Percentiles rank a stretch among this genome's conserved stretches.
phyloP scores from a whole-genome alignment of 2,329 filamentous ascomycete genomes.

The Rutstroemia sp. region DNA sequence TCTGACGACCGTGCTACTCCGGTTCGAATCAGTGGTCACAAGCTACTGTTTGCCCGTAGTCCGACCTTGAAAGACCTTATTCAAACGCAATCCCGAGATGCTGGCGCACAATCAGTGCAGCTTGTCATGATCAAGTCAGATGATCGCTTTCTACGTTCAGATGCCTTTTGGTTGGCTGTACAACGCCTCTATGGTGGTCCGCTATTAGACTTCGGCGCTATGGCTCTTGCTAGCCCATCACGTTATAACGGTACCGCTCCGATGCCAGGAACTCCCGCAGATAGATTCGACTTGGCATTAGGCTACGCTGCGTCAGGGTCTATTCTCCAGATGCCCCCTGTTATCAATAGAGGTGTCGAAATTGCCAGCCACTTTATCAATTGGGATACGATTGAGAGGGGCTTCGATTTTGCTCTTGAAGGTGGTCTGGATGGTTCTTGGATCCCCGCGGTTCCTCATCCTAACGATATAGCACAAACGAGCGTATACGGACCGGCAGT shows the following conservation, averaged over 20 bases:
- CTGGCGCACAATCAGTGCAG: slow-evolving; percentile 26
- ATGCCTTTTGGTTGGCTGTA: slow-evolving; percentile 50
- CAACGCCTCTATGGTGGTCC: slow-evolving; percentile 50
- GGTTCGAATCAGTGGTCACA: slow-evolving; percentile 46
- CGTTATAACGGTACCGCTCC: slow-evolving; percentile 20
- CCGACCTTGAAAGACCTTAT: slow-evolving; percentile 33
- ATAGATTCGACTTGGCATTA: slow-evolving; percentile 48
- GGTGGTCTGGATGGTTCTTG: slow-evolving; percentile 35
- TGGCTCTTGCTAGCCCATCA: slow-evolving; percentile 10
- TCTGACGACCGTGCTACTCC: slow-evolving; percentile 33
- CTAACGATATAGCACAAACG: slow-evolving; percentile 19
- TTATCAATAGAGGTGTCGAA: slow-evolving; percentile 51
- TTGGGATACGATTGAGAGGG: slow-evolving; percentile 56
- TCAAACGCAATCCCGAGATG: slow-evolving; percentile 21
- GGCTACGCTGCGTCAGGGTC: slow-evolving; percentile 58
- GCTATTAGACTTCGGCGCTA: slow-evolving; percentile 33
- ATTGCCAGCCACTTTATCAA: slow-evolving; percentile 50
- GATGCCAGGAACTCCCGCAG: slow-evolving; percentile 34
- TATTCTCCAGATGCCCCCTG: slow-evolving; percentile 46
- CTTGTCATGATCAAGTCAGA: slow-evolving; percentile 41
- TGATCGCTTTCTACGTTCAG: slow-evolving; percentile 46
- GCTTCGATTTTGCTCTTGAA: slow-evolving; percentile 50
- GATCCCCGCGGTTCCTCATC: slow-evolving; percentile 26
- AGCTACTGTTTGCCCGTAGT: slow-evolving; percentile 48
- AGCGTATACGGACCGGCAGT: slow-evolving; percentile 49